phyloP scores from a whole-genome alignment of 352 stramenopile genomes.

The Pythium vanterpoolii region DNA sequence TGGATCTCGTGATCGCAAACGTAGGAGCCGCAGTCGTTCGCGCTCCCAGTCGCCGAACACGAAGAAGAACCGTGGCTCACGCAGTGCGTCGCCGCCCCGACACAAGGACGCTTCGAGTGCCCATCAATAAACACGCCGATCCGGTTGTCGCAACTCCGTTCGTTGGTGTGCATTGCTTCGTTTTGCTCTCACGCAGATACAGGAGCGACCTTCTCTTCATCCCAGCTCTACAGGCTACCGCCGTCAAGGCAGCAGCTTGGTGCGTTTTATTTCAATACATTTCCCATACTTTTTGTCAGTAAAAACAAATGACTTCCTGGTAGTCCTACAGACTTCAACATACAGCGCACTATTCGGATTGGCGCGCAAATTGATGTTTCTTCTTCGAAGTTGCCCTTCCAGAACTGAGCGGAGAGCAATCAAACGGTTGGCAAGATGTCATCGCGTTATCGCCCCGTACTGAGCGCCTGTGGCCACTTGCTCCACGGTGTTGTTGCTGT shows the following conservation, averaged over 20 bases:
- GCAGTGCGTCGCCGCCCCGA: slow-evolving; percentile 31
- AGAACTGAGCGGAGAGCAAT: background rate
- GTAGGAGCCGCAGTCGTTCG: slow-evolving; percentile 40
- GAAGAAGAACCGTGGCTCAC: slow-evolving; percentile 19
- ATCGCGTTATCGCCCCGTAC: background rate
- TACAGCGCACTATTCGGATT: slow-evolving; percentile 11
- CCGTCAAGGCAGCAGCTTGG: background rate
- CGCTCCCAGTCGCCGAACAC: slow-evolving; percentile 29
- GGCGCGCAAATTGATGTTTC: slow-evolving; percentile 1
- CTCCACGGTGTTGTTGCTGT: slow-evolving; percentile 12
- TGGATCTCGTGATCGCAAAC: slow-evolving; percentile 36
- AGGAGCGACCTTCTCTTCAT: background rate
- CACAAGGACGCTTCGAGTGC: slow-evolving; percentile 16
- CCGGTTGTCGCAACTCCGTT: background rate
- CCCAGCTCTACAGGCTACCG: background rate
- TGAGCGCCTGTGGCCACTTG: slow-evolving; percentile 6
- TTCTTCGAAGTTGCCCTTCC: background rate
- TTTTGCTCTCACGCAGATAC: slow-evolving; percentile 1
- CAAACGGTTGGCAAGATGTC: background rate
- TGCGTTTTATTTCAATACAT: background rate
- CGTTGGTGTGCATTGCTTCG: slow-evolving; percentile 2
- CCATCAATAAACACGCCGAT: slow-evolving; percentile 19
- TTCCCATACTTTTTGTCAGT: background rate
- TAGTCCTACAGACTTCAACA: slow-evolving; percentile 17
- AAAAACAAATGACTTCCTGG: slow-evolving; percentile 16